Conservation (phyloP, 2,329 filamentous ascomycete genomes). For the Nemania sp. region DNA sequence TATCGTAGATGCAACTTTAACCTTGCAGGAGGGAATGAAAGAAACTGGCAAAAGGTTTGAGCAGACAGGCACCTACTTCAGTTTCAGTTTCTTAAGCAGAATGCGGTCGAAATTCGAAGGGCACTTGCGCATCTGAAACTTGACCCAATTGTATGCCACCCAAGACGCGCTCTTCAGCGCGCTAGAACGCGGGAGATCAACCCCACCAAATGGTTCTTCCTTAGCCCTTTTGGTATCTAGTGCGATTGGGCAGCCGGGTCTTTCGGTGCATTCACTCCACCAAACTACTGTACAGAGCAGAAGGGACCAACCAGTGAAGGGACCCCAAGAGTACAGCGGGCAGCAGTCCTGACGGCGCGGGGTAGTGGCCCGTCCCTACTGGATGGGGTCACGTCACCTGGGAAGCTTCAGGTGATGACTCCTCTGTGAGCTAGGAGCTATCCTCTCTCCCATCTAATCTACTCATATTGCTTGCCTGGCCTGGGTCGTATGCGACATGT, state of each 20-base stretch:
- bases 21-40: too few relatives aligned
- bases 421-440: not conserved
- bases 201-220: not conserved
- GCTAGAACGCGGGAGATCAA: not conserved
- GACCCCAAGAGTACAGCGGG: too few relatives aligned
- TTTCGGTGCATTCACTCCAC: too few relatives aligned
- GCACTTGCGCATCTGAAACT: not conserved
- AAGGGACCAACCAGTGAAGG: too few relatives aligned
- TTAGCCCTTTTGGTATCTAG: not conserved
- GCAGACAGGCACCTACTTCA: not conserved
- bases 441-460: not conserved
- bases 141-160: not conserved
- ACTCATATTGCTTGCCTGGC: too few relatives aligned
- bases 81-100: not conserved
- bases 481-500: conserved; percentile 16
- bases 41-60: not conserved
- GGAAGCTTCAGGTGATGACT: conserved; percentile 9
- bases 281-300: too few relatives aligned
- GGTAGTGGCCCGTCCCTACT: not conserved
- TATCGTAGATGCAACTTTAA: not conserved
- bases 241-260: too few relatives aligned
- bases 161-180: conserved; percentile 15
- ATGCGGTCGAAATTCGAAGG: not conserved
- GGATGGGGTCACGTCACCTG: conserved; percentile 12
- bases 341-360: not conserved